A percentile compares a stretch with the other conserved stretches of the same genome.
phyloP scores from a whole-genome alignment of 2,329 filamentous ascomycete genomes.

The Fusarium xyrophilum region DNA sequence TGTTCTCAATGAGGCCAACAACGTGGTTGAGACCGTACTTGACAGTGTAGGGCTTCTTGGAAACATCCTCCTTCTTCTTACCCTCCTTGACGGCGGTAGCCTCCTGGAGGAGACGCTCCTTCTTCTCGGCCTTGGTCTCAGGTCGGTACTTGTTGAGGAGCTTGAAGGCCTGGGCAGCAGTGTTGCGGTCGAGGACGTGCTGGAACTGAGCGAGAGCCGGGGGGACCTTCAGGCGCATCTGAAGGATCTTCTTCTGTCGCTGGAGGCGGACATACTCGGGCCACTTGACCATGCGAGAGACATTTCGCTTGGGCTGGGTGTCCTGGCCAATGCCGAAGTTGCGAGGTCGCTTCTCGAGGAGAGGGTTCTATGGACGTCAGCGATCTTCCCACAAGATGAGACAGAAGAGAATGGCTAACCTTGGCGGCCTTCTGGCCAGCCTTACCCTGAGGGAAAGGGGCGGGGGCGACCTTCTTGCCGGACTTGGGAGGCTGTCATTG shows the following conservation, averaged over 20 bases:
- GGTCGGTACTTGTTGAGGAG: slow-evolving; percentile 99
- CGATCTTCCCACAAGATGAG: neutral
- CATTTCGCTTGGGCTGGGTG: slow-evolving; percentile 95
- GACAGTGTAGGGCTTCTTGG: slow-evolving; percentile 99
- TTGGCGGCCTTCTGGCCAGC: slow-evolving; percentile 96
- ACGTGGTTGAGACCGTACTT: slow-evolving; percentile 99
- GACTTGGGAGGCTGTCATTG: slow-evolving; percentile 99
- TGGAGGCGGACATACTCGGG: slow-evolving; percentile 99
- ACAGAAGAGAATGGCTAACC: slow-evolving; percentile 65
- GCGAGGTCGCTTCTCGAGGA: slow-evolving; percentile 95
- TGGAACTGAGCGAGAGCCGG: slow-evolving; percentile 98
- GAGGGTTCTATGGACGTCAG: slow-evolving; percentile 77
- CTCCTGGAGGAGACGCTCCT: slow-evolving; percentile 98
- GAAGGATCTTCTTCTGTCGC: slow-evolving; percentile 92
- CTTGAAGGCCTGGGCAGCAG: slow-evolving; percentile 97
- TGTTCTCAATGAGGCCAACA: slow-evolving; percentile 96
- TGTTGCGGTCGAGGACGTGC: slow-evolving; percentile 95
- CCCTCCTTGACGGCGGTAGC: slow-evolving; percentile 96
- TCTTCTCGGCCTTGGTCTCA: slow-evolving; percentile 99
- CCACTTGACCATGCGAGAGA: slow-evolving; percentile 99
- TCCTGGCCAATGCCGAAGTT: slow-evolving; percentile 99
- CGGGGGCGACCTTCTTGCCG: slow-evolving; percentile 97
- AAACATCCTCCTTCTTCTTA: slow-evolving; percentile 99
- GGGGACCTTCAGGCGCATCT: slow-evolving; percentile 97
- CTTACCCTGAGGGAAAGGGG: slow-evolving; percentile 95